Conservation (phyloP, 2,329 filamentous ascomycete genomes). For the Xylaria digitata region DNA sequence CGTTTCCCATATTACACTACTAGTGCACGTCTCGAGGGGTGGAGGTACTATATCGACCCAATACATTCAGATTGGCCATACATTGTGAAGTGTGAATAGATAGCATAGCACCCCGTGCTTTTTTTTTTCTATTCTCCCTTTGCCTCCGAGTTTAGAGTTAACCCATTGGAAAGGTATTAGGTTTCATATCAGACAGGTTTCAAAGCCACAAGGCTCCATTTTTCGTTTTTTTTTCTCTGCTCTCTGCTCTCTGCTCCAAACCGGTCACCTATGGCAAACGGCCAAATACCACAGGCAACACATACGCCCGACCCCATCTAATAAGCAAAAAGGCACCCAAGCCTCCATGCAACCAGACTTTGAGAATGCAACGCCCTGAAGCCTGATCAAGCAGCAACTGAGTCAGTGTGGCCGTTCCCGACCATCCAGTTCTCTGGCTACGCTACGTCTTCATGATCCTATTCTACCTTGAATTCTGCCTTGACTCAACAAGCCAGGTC, state of each 20-base stretch:
- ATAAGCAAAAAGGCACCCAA: slow-evolving; percentile 15
- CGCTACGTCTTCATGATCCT: slow-evolving; percentile 38
- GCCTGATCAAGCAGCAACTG: slow-evolving; percentile 25
- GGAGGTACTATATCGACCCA: neutral
- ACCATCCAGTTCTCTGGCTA: slow-evolving; percentile 12
- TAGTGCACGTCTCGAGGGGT: slow-evolving; percentile 19
- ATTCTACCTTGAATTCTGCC: slow-evolving; percentile 22
- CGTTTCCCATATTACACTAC: slow-evolving; percentile 8
- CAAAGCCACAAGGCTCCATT: slow-evolving; percentile 33
- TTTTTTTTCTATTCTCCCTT: neutral
- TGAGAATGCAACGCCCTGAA: slow-evolving; percentile 18
- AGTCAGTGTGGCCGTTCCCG: slow-evolving; percentile 37
- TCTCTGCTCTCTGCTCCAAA: neutral
- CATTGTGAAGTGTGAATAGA: neutral
- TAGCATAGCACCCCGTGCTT: neutral
- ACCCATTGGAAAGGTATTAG: slow-evolving; percentile 14
- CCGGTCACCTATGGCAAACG: slow-evolving; percentile 33
- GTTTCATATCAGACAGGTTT: slow-evolving; percentile 32
- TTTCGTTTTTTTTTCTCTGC: neutral
- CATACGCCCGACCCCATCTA: slow-evolving; percentile 4
- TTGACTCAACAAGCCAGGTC: slow-evolving; percentile 29
- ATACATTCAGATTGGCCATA: neutral
- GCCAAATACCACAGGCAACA: slow-evolving; percentile 30
- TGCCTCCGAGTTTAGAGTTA: slow-evolving; percentile 23
- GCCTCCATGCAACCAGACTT: slow-evolving; percentile 25